Evolutionary conservation across 306 rosid genomes (phyloP), one percentile per base, ranked within the genome.

Genomic region (Quercus robur): DNA sequence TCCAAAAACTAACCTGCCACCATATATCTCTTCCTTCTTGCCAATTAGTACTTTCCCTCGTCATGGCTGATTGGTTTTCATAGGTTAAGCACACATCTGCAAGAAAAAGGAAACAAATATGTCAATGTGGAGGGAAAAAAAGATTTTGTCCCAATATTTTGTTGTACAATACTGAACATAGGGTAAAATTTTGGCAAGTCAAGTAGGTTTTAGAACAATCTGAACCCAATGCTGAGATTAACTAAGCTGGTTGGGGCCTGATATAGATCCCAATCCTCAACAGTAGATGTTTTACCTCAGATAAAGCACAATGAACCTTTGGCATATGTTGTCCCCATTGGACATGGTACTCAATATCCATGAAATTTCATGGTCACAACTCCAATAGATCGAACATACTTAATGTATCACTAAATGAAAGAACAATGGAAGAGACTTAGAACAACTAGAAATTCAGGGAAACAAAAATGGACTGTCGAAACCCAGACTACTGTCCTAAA

Each of bases 1-100:
- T 25, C 51, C 58, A 79, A 69, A 78, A 52, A 78, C 93, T 80
- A 83, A 95, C 99, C 99, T 95, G 99, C 99, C 99, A 95, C 97
- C 99, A 95, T 82, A 89, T 82, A 86, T 93, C 99, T 76, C 97
- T 85, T 84, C 93, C 93, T 77, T 89, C 84, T 76, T 84, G 80
- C 97, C 98, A 95, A 81, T 89, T 87, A 61, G 99, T 93, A 82
- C 81, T 84, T 72, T 64, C 90, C 82, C 93, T 93, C 81, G 76
- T 93, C 86, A 88, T 57, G 19, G 98, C 97, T 41, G 28, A 81
- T 77, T 77, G 76, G 72, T 95, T 95, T 71, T 86, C 99, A 74
- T 88, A 95, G 69, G 89, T 87, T 73, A 95, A 84, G 87, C 98
- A 91, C 6, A 82, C 83, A 83, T 81, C 99, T 93, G 87, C 77